phyloP scores from a whole-genome alignment of 176 grass and related monocot species.

The Juncus effusus region DNA sequence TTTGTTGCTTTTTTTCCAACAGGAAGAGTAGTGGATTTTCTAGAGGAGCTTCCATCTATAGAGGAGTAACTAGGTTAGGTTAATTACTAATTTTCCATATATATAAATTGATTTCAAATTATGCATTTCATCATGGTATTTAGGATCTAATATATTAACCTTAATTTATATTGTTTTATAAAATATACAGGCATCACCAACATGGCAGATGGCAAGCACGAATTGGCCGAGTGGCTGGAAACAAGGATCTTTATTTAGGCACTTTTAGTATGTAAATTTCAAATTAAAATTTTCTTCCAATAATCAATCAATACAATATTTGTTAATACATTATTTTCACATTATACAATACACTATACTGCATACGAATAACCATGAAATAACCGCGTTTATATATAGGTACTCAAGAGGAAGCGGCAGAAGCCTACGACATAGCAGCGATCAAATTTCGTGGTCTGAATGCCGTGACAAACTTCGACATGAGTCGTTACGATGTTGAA shows the following conservation, averaged over 20 bases:
- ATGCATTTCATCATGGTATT: not conserved
- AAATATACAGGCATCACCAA: slow-evolving; percentile 66
- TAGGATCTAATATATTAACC: not conserved
- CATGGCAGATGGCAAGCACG: slow-evolving; percentile 93
- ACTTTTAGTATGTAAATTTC: slow-evolving; percentile 65
- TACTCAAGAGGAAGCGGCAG: slow-evolving; percentile 86
- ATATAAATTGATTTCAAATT: not conserved
- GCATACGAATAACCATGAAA: too few species aligned
- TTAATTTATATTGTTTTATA: not conserved
- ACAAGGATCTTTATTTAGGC: slow-evolving; percentile 94
- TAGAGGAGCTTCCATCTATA: slow-evolving; percentile 92
- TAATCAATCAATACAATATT: too few species aligned
- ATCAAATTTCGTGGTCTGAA: slow-evolving; percentile 91
- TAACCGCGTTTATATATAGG: slow-evolving; percentile 23
- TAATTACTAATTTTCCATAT: slow-evolving; percentile 5
- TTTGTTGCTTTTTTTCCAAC: slow-evolving; percentile 13
- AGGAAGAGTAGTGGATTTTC: slow-evolving; percentile 98
- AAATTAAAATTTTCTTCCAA: too few species aligned
- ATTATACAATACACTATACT: too few species aligned
- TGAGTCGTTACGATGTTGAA: slow-evolving; percentile 89
- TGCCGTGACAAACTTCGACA: slow-evolving; percentile 93
- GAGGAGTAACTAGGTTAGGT: slow-evolving; percentile 82
- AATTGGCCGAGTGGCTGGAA: slow-evolving; percentile 92
- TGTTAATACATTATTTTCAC: too few species aligned
- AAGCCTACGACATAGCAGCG: slow-evolving; percentile 88